Base-by-base conservation (phyloP, 768 basidiomycete genomes). In the Suillus brevipes region DNA sequence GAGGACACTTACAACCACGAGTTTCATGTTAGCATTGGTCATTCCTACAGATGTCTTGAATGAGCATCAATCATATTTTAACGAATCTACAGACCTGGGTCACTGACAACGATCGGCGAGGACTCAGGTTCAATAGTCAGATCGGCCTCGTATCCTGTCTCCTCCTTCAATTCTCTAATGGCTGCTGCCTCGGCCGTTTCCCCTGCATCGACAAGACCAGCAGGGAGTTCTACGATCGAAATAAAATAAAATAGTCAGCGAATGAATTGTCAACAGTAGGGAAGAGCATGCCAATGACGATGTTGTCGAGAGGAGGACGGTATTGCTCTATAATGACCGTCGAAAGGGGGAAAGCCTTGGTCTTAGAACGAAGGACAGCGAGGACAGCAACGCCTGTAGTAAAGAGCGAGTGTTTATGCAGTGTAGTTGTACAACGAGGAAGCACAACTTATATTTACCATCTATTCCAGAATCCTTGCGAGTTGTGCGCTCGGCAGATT, bases 1-100 rank as follows among this genome's bases (percentile, higher is more conserved):
- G 40, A 80, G 74, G 52, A 94, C 90, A 65, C 84, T 82, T 36
- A 96, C 80, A 20, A 89, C 82, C 56, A 94, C 88, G 25, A 97
- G 84, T 70, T 92, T 89, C 93, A 96, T 96, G 73, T 92, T 97
- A 14, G 96, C 92, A 52, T 88, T 94, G 23, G 93, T 91, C 95
- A 99, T 95, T 12, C 96, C 95, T 92, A 61, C 7, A 58, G 36
- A 40, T 53, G 37, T 34, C 18, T 60, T 56, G 4, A 25, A 36
- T 62, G 12, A 38, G 25, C 60, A 28, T 16, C 25, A 36, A 47
- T 36, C 36, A 5, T 23, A 25, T 52, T 53, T 37, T 67, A 60
- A 31, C 60, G 43, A 42, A 28, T n/a, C 14, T 40, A 47, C 61
- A 20, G 49, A 91, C 91, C 93, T 67, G 92, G 91, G 73, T 94